A percentile compares a stretch with the other conserved stretches of the same genome.
phyloP scores from a whole-genome alignment of 805 yeast species.

The Candida insectalens region DNA sequence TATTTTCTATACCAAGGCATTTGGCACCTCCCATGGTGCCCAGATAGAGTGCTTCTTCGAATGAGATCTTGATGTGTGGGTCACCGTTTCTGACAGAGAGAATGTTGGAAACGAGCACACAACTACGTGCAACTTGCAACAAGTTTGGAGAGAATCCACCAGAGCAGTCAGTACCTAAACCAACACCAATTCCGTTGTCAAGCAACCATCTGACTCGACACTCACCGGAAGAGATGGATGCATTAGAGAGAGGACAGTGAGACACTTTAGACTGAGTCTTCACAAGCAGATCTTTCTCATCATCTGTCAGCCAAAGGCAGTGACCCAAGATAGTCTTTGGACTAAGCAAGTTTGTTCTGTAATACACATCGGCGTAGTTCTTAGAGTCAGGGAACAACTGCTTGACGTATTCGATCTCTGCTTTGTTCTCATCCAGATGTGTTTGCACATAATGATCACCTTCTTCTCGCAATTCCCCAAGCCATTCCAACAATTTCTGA shows the following conservation, averaged over 20 bases:
- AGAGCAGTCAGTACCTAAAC: conserved; percentile 73
- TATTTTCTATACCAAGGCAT: conserved; percentile 47
- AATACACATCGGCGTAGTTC: conserved; percentile 71
- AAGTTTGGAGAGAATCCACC: conserved; percentile 69
- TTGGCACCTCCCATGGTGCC: conserved; percentile 89
- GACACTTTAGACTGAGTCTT: conserved; percentile 58
- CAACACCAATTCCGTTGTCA: conserved; percentile 58
- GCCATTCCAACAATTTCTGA: conserved; percentile 44
- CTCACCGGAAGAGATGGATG: conserved; percentile 84
- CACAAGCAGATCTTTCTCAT: conserved; percentile 53
- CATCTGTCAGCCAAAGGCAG: conserved; percentile 63
- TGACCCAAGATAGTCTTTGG: conserved; percentile 78
- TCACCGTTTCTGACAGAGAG: conserved; percentile 45
- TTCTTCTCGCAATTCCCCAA: conserved; percentile 48
- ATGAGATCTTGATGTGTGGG: conserved; percentile 40
- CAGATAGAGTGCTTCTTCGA: conserved; percentile 65
- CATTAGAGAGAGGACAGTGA: conserved; percentile 91
- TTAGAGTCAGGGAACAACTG: conserved; percentile 62
- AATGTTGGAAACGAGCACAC: conserved; percentile 63
- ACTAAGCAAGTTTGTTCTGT: conserved; percentile 48
- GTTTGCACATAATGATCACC: conserved; percentile 69
- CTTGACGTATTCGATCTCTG: conserved; percentile 67
- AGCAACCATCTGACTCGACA: conserved; percentile 69
- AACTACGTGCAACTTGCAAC: conserved; percentile 57
- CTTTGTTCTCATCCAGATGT: conserved; percentile 75